These are phyloP conservation scores for Ophryocystis elektroscirrha DNA, from an alignment of 169 alveolate genomes.

Conservation along the genomic window DNA sequence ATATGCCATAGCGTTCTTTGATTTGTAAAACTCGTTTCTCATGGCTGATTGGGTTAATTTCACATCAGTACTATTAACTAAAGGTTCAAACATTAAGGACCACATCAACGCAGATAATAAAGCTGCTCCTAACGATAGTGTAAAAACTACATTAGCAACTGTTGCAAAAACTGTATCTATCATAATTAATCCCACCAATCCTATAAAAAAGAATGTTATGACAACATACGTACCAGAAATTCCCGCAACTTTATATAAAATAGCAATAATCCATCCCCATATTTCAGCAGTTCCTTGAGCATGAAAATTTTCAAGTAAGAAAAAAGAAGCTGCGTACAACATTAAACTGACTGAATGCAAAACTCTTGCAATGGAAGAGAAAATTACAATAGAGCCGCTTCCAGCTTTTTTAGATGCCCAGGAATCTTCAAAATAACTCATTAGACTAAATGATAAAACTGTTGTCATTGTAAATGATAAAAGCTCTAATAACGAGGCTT, in stretches of 20 bases:
- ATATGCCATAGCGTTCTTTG: constrained; percentile 70
- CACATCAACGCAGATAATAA: constrained; percentile 40
- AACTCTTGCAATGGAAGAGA: constrained; percentile 44
- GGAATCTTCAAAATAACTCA: constrained; percentile 45
- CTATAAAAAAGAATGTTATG: constrained; percentile 21
- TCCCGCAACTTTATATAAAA: constrained; percentile 41
- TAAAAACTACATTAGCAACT: constrained; percentile 41
- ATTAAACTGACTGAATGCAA: constrained; percentile 46
- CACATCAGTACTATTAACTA: constrained; percentile 54
- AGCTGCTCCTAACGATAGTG: constrained; percentile 43
- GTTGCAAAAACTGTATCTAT: constrained; percentile 35
- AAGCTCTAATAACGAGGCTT: constrained; percentile 51
- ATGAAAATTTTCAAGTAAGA: constrained; percentile 61
- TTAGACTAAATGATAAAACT: constrained; percentile 40
- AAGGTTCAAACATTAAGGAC: constrained; percentile 60
- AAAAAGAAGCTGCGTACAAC: constrained; percentile 51
- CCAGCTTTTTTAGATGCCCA: constrained; percentile 55
- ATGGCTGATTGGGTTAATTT: constrained; percentile 63
- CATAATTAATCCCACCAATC: constrained; percentile 36
- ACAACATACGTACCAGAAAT: constrained; percentile 12
- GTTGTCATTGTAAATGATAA: constrained; percentile 43
- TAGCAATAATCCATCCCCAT: constrained; percentile 65
- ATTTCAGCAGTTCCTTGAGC: constrained; percentile 69
- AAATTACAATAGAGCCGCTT: constrained; percentile 51
- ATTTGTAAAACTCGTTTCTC: constrained; percentile 62